Evolutionary conservation across 148 eudicot species (phyloP).

Genomic region (Rhododendron williamsianum): DNA sequence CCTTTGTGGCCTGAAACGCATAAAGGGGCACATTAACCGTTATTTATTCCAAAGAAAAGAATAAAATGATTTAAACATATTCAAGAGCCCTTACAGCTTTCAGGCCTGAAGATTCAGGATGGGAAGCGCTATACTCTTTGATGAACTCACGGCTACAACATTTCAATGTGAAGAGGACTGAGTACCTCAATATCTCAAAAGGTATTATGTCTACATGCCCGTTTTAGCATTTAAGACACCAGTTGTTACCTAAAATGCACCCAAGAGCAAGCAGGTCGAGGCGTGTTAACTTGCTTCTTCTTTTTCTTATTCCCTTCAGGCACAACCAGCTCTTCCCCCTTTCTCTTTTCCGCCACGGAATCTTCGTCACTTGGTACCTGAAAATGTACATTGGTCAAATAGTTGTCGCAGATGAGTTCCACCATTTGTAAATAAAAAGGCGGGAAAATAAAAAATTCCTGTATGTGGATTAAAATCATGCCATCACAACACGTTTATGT

Average conservation of each 20-base stretch:
- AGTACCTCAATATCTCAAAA: not conserved
- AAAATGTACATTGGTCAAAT: not conserved
- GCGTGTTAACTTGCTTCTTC: constrained; percentile 29
- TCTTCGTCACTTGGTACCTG: constrained; percentile 24
- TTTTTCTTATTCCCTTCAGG: constrained; percentile 32
- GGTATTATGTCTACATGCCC: not conserved
- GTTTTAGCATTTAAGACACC: constrained; percentile 1
- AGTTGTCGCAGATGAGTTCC: not conserved
- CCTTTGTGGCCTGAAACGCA: constrained; percentile 34
- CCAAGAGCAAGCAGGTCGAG: constrained; percentile 53
- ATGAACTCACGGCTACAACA: constrained; percentile 37
- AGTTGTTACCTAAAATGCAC: constrained; percentile 37
- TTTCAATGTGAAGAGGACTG: not conserved
- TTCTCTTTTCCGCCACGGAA: constrained; percentile 19
- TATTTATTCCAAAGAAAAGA: not conserved
- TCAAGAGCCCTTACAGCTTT: constrained; percentile 28
- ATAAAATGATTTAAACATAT: not conserved
- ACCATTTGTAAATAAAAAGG: not conserved
- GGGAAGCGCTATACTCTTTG: constrained; percentile 44
- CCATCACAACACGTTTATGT: not conserved
- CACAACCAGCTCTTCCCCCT: constrained; percentile 21
- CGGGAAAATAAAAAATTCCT: not conserved
- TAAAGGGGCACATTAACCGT: not conserved
- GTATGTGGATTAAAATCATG: not conserved
- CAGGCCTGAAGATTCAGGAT: constrained; percentile 44